Percentiles rank a stretch among this genome's conserved stretches.
These are phyloP conservation scores for Durio zibethinus DNA, from an alignment of 345 rosid species.

Conservation along the genomic window DNA sequence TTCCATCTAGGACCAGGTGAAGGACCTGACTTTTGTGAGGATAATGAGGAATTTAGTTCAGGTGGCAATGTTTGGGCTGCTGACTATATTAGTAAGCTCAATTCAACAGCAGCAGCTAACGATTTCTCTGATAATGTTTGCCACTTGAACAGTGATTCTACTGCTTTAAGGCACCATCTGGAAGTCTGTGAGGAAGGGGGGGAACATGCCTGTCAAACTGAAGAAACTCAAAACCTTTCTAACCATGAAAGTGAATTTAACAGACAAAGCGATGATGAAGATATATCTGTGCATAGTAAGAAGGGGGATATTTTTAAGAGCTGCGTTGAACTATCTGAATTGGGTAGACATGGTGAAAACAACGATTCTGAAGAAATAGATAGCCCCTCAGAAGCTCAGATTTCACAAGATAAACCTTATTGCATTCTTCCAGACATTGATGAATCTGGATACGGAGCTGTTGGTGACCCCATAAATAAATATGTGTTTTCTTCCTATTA, in stretches of 20 bases:
- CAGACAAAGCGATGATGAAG: conserved; percentile 23
- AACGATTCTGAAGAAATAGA: conserved; percentile 23
- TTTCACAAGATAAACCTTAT: conserved; percentile 25
- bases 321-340: conserved; percentile 43
- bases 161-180: conserved; percentile 26
- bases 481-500: conserved; percentile 22
- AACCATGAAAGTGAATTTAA: conserved; percentile 26
- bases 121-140: conserved; percentile 24
- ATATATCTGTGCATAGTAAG: conserved; percentile 26
- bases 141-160: conserved; percentile 14
- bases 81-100: conserved; percentile 43
- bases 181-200: conserved; percentile 34
- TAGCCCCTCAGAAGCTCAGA: conserved; percentile 28
- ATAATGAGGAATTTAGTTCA: conserved; percentile 50
- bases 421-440: conserved; percentile 23
- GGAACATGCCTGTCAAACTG: conserved; percentile 32
- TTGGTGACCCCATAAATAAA: conserved; percentile 18
- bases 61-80: conserved; percentile 51
- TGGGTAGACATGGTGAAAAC: conserved; percentile 34
- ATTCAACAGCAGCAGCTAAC: conserved; percentile 33
- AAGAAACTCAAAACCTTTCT: conserved; percentile 23
- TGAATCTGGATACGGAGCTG: conserved; percentile 30
- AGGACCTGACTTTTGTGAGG: conserved; percentile 61
- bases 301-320: conserved; percentile 44
- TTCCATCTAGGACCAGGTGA: conserved; percentile 83